A percentile compares a stretch with the other conserved stretches of the same genome.
These are phyloP conservation scores for Besnoitia besnoiti DNA, from an alignment of 169 alveolate species.

Conservation along the genomic window DNA sequence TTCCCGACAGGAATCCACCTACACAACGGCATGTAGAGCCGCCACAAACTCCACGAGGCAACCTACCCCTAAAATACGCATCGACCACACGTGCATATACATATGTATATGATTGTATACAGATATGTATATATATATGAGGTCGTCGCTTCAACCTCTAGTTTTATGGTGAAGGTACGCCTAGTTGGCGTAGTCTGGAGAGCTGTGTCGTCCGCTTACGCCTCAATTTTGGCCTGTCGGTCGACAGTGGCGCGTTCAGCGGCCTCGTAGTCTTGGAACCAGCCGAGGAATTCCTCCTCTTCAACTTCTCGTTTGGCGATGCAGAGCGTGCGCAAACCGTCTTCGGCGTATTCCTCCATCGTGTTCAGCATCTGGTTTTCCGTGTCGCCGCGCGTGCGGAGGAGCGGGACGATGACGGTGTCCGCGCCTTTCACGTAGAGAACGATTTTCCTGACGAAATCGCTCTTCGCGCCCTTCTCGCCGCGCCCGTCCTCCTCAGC, in stretches of 20 bases:
- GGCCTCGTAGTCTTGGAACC: conserved; percentile 71
- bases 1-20: not conserved
- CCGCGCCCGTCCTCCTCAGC: not conserved
- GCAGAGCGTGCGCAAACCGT: conserved; percentile 90
- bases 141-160: not conserved
- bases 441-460: not conserved
- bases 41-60: too few species aligned
- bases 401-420: conserved; percentile 85
- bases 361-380: conserved; percentile 69
- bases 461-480: not conserved
- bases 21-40: not conserved
- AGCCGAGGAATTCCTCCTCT: conserved; percentile 76
- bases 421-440: conserved; percentile 93
- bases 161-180: not conserved
- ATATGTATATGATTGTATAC: not conserved
- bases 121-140: not conserved
- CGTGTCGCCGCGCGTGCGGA: conserved; percentile 69
- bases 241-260: conserved; percentile 31
- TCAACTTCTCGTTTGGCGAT: conserved; percentile 90
- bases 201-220: not conserved
- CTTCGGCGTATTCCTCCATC: conserved; percentile 83
- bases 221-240: conserved; percentile 14
- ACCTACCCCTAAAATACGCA: too few species aligned
- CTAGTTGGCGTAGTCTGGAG: not conserved
- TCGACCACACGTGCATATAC: too few species aligned